A percentile compares a stretch with the other conserved stretches of the same genome.
Conservation (phyloP, 2,329 filamentous ascomycete genomes). For the Diplodia scrobiculata region DNA sequence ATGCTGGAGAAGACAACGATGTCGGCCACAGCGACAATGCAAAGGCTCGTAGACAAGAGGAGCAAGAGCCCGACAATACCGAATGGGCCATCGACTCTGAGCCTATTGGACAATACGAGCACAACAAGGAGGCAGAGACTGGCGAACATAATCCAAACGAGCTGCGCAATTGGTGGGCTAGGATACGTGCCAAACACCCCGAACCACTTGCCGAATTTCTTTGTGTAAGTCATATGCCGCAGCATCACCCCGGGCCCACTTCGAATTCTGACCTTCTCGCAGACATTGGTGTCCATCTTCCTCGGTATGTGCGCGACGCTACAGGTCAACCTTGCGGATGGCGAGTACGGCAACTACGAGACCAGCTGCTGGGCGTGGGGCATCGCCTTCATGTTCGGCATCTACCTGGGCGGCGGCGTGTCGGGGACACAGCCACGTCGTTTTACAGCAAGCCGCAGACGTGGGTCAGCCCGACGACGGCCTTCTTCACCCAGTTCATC, state of each 20-base stretch:
- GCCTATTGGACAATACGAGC: conserved; percentile 12
- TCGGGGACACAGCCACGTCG: conserved; percentile 40
- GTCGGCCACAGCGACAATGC: neutral
- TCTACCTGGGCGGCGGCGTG: conserved; percentile 52
- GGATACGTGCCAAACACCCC: conserved; percentile 24
- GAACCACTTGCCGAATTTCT: conserved; percentile 26
- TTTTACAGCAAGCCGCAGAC: conserved; percentile 39
- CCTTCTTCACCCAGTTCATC: conserved; percentile 46
- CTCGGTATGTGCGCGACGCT: conserved; percentile 24
- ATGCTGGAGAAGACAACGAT: neutral
- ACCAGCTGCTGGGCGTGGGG: conserved; percentile 48
- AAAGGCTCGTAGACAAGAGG: neutral
- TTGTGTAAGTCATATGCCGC: conserved; percentile 11
- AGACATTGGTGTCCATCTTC: conserved; percentile 25
- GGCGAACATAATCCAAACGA: conserved; percentile 14
- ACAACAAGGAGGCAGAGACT: neutral
- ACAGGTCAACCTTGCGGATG: conserved; percentile 8
- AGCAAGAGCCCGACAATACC: neutral
- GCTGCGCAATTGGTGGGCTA: conserved; percentile 26
- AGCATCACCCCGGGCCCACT: neutral
- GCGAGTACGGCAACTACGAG: conserved; percentile 25
- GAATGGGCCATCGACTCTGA: conserved; percentile 26
- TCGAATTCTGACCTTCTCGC: neutral
- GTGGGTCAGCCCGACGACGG: conserved; percentile 38
- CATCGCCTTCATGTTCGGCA: conserved; percentile 57